phyloP scores from a whole-genome alignment of 1,284 basidiomycete genomes.

The Trametes hirsuta region DNA sequence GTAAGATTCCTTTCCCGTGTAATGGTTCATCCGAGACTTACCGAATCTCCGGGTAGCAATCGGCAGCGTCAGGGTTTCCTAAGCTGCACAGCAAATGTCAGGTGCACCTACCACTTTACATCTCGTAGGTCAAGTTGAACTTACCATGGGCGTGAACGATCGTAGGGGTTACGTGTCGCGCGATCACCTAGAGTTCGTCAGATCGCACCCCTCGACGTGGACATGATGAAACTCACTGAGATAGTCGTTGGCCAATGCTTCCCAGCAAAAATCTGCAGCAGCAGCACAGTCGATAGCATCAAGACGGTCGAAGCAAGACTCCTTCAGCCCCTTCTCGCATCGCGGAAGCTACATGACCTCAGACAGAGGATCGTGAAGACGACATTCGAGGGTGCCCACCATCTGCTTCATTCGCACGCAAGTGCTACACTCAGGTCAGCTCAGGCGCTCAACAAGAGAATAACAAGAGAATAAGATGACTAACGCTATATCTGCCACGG shows the following conservation, averaged over 20 bases:
- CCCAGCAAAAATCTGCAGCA: constrained; percentile 42
- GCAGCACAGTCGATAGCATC: constrained; percentile 44
- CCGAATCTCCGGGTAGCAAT: constrained; percentile 10
- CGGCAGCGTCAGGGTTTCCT: neutral
- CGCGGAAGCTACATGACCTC: constrained; percentile 21
- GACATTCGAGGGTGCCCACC: neutral
- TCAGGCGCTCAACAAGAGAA: constrained; percentile 53
- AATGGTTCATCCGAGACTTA: neutral
- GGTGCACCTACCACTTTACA: neutral
- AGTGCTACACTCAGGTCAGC: constrained; percentile 12
- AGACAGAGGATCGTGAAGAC: neutral
- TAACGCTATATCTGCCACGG: constrained; percentile 34
- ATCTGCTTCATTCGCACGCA: constrained; percentile 37
- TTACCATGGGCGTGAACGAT: neutral
- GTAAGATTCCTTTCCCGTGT: neutral
- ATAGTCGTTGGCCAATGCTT: constrained; percentile 21
- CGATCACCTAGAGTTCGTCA: neutral
- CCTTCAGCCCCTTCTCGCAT: constrained; percentile 33
- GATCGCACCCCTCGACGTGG: neutral
- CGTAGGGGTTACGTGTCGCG: neutral
- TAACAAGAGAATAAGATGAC: constrained; percentile 48
- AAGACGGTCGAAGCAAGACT: constrained; percentile 30
- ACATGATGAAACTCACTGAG: neutral
- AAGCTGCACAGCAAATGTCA: neutral
- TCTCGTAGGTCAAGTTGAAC: neutral